phyloP scores from a whole-genome alignment of 352 stramenopile genomes.

The Phytophthora litchii region DNA sequence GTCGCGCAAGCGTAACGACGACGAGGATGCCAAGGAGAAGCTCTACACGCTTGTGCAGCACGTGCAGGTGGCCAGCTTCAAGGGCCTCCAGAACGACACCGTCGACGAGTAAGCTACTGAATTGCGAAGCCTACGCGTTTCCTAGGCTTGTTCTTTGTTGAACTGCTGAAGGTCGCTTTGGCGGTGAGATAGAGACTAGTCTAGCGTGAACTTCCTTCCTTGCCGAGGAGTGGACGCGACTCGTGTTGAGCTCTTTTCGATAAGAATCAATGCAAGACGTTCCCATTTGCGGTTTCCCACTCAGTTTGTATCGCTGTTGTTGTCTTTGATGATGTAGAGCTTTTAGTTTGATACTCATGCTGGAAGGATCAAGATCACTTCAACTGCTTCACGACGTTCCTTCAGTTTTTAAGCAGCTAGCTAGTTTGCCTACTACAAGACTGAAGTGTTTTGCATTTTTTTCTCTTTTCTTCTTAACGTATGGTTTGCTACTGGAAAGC shows the following conservation, averaged over 20 bases:
- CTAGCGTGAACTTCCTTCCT: constrained; percentile 34
- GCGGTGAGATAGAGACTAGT: background rate
- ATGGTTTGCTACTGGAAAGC: constrained; percentile 34
- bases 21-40: constrained; percentile 99
- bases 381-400: too few species aligned
- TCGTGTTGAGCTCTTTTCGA: constrained; percentile 35
- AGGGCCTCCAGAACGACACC: constrained; percentile 97
- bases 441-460: constrained; percentile 20
- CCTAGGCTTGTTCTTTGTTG: constrained; percentile 4
- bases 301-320: constrained; percentile 1
- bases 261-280: constrained; percentile 42
- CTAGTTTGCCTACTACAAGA: too few species aligned
- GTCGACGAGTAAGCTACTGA: constrained; percentile 87
- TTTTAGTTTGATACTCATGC: too few species aligned
- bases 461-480: constrained; percentile 42
- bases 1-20: constrained; percentile 98
- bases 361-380: too few species aligned
- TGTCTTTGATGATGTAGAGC: background rate
- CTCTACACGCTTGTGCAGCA: constrained; percentile 99
- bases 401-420: too few species aligned
- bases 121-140: constrained; percentile 23
- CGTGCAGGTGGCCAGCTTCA: constrained; percentile 96
- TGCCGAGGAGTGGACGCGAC: constrained; percentile 29
- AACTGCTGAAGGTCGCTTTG: constrained; percentile 12
- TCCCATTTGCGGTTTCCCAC: constrained; percentile 46